Conservation (phyloP, 2,329 filamentous ascomycete species). For the Venturia nashicola region DNA sequence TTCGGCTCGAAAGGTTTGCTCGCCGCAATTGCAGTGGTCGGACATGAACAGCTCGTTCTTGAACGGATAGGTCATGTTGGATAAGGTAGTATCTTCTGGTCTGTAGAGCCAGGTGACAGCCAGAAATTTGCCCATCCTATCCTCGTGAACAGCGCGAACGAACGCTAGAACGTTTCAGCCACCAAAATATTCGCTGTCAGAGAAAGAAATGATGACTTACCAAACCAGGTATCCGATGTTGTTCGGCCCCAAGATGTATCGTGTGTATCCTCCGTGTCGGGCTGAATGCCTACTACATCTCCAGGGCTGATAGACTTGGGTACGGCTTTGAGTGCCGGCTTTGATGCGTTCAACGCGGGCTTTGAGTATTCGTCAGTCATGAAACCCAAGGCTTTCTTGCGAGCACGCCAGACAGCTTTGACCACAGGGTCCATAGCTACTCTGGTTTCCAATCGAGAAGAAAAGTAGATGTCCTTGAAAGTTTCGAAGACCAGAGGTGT, state of each 20-base stretch:
- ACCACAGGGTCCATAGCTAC: conserved; percentile 15
- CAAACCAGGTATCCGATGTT: conserved; percentile 42
- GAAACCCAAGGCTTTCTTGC: conserved; percentile 16
- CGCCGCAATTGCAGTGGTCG: conserved; percentile 59
- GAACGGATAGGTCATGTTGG: conserved; percentile 54
- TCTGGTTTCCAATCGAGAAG: conserved; percentile 32
- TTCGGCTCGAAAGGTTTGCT: conserved; percentile 37
- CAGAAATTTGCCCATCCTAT: conserved; percentile 33
- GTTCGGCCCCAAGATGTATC: conserved; percentile 44
- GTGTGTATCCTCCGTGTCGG: conserved; percentile 25
- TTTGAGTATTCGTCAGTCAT: neutral
- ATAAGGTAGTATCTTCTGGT: conserved; percentile 58
- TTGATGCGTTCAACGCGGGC: neutral
- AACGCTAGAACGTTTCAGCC: conserved; percentile 37
- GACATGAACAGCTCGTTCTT: conserved; percentile 65
- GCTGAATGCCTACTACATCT: conserved; percentile 36
- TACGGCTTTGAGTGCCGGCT: neutral
- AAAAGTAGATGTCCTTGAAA: conserved; percentile 54
- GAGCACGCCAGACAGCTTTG: conserved; percentile 14
- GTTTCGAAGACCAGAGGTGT: conserved; percentile 55
- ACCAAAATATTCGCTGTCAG: neutral
- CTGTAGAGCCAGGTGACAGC: conserved; percentile 65
- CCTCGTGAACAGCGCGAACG: conserved; percentile 44
- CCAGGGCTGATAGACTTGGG: conserved; percentile 23
- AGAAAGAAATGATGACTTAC: neutral